Evolutionary conservation across 2,329 filamentous ascomycete genomes (phyloP).

Genomic region (Hymenotorrendiella dingleyae): DNA sequence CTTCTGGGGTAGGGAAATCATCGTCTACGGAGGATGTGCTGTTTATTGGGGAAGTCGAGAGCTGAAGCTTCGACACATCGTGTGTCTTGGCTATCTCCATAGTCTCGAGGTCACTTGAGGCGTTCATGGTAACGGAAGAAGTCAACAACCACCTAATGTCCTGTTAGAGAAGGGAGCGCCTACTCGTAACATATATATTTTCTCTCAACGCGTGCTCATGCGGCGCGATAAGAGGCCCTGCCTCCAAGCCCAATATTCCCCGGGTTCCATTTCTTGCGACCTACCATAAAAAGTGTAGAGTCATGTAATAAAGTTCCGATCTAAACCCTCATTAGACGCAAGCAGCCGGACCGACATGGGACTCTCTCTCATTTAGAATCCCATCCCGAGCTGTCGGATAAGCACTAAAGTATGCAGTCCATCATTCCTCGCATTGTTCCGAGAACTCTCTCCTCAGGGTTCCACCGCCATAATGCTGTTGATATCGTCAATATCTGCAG

Average conservation of each 20-base stretch:
- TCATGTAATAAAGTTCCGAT: too few relatives aligned
- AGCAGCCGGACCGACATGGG: too few relatives aligned
- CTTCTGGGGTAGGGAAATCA: constrained; percentile 19
- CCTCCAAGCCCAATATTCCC: background rate
- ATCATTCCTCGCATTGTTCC: too few relatives aligned
- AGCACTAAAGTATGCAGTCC: too few relatives aligned
- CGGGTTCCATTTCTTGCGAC: constrained; percentile 3
- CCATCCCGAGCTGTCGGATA: too few relatives aligned
- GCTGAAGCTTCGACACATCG: background rate
- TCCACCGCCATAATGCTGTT: too few relatives aligned
- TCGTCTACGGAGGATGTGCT: background rate
- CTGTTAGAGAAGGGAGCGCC: too few relatives aligned
- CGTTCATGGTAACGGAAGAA: constrained; percentile 7
- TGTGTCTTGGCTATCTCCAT: constrained; percentile 5
- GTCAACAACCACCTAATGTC: too few relatives aligned
- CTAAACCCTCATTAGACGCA: too few relatives aligned
- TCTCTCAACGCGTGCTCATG: background rate
- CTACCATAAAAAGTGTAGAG: constrained; percentile 2
- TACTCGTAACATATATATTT: constrained; percentile 4
- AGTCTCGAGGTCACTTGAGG: constrained; percentile 7
- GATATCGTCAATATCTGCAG: too few relatives aligned
- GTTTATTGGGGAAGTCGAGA: background rate
- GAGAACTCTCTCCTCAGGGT: too few relatives aligned
- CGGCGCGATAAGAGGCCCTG: background rate
- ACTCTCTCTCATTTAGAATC: too few relatives aligned